These are phyloP conservation scores for Russula earlei DNA, from an alignment of 768 basidiomycete species.

Conservation along the genomic window DNA sequence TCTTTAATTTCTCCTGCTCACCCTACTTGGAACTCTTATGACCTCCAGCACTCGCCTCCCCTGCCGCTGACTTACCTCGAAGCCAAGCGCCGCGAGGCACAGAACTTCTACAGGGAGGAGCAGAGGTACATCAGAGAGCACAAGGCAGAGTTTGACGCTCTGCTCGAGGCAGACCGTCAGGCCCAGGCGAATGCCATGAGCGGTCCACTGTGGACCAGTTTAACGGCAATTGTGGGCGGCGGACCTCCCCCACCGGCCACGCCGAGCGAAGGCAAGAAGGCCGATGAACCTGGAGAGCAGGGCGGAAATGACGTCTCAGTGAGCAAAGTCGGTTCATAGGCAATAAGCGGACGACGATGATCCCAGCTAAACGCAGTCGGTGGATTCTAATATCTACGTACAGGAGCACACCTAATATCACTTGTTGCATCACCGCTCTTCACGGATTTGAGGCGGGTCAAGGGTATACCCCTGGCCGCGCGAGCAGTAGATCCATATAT, in stretches of 20 bases:
- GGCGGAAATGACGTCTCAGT: not conserved
- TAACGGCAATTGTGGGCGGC: constrained; percentile 11
- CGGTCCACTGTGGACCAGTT: constrained; percentile 28
- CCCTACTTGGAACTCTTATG: not conserved
- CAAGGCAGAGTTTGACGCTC: constrained; percentile 40
- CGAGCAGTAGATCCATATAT: no score
- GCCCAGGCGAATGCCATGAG: constrained; percentile 40
- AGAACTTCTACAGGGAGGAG: constrained; percentile 43
- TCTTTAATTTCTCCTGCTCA: not conserved
- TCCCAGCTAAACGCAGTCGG: not conserved
- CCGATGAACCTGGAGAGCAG: not conserved
- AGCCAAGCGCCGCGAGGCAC: constrained; percentile 42
- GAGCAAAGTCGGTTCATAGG: constrained; percentile 2
- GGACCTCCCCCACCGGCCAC: constrained; percentile 9
- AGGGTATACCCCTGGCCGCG: no score
- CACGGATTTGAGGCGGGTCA: not conserved
- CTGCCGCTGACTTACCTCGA: constrained; percentile 44
- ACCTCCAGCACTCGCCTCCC: constrained; percentile 23
- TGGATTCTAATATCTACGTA: not conserved
- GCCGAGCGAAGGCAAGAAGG: constrained; percentile 3
- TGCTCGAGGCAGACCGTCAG: constrained; percentile 44
- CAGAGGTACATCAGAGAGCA: constrained; percentile 42
- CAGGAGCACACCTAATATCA: constrained; percentile 8
- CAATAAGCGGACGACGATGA: not conserved
- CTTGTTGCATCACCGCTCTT: constrained; percentile 2